Percentiles rank a stretch among this genome's conserved stretches.
Conservation (phyloP, 495 filamentous ascomycete genomes). For the Trichoderma orchidacearum region DNA sequence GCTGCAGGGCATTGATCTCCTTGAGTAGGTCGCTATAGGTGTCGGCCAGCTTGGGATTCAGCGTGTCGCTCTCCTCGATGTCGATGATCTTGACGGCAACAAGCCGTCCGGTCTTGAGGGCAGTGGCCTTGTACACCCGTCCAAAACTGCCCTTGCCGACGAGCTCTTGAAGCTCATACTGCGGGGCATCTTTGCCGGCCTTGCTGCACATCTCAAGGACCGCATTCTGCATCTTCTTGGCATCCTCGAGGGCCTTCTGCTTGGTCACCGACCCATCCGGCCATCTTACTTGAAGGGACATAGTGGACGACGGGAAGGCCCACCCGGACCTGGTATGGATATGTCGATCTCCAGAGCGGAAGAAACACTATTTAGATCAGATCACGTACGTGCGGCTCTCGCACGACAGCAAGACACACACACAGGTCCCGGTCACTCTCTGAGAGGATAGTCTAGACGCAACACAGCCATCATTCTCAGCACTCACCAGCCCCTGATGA, state of each 20-base stretch:
- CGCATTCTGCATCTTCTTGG: slow-evolving; percentile 35
- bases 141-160: slow-evolving; percentile 96
- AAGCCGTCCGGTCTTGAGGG: slow-evolving; percentile 40
- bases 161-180: slow-evolving; percentile 72
- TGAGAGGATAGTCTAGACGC: not conserved
- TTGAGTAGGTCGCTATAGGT: slow-evolving; percentile 77
- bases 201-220: slow-evolving; percentile 34
- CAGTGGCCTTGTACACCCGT: slow-evolving; percentile 74
- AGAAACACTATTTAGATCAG: not conserved
- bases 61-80: slow-evolving; percentile 72
- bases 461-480: not conserved
- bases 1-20: slow-evolving; percentile 75
- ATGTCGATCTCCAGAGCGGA: not conserved
- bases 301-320: slow-evolving; percentile 12
- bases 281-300: slow-evolving; percentile 25
- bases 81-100: slow-evolving; percentile 95
- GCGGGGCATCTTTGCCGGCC: slow-evolving; percentile 30
- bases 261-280: slow-evolving; percentile 22
- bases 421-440: not conserved
- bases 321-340: not conserved
- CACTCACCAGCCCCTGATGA: not conserved
- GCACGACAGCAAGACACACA: not conserved
- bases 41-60: slow-evolving; percentile 60
- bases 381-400: not conserved
- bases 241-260: slow-evolving; percentile 40